phyloP scores from a whole-genome alignment of 805 yeast genomes.

The Saturnispora silvae region DNA sequence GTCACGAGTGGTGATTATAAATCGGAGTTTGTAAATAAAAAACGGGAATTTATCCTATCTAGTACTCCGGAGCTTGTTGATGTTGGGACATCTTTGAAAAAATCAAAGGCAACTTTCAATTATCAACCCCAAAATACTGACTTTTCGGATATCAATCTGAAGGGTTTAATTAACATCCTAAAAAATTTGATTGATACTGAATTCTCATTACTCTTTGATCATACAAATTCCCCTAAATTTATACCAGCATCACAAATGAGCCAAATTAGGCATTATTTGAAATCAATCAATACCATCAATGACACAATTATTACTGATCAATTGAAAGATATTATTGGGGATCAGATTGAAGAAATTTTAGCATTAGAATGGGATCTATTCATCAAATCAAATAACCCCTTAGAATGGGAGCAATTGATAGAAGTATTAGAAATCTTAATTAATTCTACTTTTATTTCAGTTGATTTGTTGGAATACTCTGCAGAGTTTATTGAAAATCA shows the following conservation, averaged over 20 bases:
- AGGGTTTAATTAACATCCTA: too few species aligned
- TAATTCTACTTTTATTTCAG: not conserved
- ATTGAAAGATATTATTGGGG: not conserved
- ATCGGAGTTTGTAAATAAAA: too few species aligned
- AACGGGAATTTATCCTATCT: too few species aligned
- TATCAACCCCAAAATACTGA: too few species aligned
- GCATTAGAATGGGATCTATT: constrained; percentile 5
- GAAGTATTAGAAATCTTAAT: constrained; percentile 1
- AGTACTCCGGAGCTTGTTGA: too few species aligned
- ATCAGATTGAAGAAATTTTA: not conserved
- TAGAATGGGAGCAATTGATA: constrained; percentile 3
- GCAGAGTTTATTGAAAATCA: constrained; percentile 3
- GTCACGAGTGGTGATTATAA: too few species aligned
- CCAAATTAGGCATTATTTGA: not conserved
- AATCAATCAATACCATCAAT: not conserved
- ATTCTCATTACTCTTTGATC: not conserved
- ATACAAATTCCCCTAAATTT: not conserved
- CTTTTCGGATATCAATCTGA: too few species aligned
- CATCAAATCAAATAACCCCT: not conserved
- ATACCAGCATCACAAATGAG: not conserved
- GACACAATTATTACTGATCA: not conserved
- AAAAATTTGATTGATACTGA: too few species aligned
- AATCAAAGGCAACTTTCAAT: too few species aligned
- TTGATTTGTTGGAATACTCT: not conserved
- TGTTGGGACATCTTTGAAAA: too few species aligned